Evolutionary conservation across 345 rosid genomes (phyloP).

Genomic region (Hibiscus trionum): DNA sequence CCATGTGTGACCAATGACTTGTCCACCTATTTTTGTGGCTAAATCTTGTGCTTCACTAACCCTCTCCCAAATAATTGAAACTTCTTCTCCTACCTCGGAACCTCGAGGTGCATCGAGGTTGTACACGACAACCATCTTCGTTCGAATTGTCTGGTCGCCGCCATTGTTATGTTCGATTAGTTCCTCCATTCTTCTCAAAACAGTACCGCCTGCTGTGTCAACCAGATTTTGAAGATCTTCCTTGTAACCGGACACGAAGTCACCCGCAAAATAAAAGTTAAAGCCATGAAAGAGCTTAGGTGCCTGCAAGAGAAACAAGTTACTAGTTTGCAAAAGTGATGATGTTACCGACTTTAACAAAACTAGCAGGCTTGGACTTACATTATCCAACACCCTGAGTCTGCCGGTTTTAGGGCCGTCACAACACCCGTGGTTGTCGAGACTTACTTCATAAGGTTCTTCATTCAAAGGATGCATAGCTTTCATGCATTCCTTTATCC

Average conservation of each 20-base stretch:
- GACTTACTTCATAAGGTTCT: constrained; percentile 61
- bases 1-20: constrained; percentile 63
- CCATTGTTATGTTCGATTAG: constrained; percentile 15
- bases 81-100: constrained; percentile 58
- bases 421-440: constrained; percentile 62
- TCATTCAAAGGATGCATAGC: constrained; percentile 41
- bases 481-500: constrained; percentile 76
- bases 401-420: constrained; percentile 74
- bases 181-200: constrained; percentile 35
- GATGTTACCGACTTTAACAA: neutral
- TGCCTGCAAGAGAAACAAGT: constrained; percentile 32
- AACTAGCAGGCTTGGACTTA: constrained; percentile 17
- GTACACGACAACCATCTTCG: constrained; percentile 45
- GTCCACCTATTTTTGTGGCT: constrained; percentile 35
- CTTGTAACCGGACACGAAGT: constrained; percentile 47
- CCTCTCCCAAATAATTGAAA: constrained; percentile 61
- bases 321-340: neutral
- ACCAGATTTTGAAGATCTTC: constrained; percentile 62
- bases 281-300: constrained; percentile 66
- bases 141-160: constrained; percentile 5
- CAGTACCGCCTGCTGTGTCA: constrained; percentile 52
- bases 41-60: constrained; percentile 56
- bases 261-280: constrained; percentile 52
- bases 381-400: constrained; percentile 47
- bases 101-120: constrained; percentile 51